A percentile compares a stretch with the other conserved stretches of the same genome.
Conservation (phyloP, 352 stramenopile genomes). For the Pythium pectinolyticum region DNA sequence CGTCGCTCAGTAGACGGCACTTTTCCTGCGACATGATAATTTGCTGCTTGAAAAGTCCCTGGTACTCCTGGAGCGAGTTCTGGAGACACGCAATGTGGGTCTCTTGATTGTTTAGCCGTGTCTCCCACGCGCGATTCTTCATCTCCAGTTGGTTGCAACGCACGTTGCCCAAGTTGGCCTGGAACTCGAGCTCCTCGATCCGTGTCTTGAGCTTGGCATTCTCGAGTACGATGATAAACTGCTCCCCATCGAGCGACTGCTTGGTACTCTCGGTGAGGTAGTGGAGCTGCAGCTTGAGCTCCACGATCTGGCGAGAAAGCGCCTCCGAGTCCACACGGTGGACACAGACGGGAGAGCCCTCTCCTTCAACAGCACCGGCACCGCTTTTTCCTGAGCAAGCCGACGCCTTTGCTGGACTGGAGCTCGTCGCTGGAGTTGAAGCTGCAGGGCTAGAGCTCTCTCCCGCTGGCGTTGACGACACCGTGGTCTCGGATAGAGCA, state of each 20-base stretch:
- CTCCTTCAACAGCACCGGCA: too few species aligned
- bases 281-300: slow-evolving; percentile 77
- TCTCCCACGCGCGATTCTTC: slow-evolving; percentile 69
- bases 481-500: not conserved
- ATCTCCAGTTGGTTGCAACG: slow-evolving; percentile 63
- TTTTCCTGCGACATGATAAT: slow-evolving; percentile 84
- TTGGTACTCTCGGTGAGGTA: slow-evolving; percentile 68
- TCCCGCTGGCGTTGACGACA: not conserved
- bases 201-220: slow-evolving; percentile 70
- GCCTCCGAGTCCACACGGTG: slow-evolving; percentile 59
- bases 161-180: slow-evolving; percentile 59
- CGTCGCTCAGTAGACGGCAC: slow-evolving; percentile 66
- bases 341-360: slow-evolving; percentile 35
- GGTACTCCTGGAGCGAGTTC: slow-evolving; percentile 78
- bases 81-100: slow-evolving; percentile 72
- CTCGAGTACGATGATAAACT: slow-evolving; percentile 61
- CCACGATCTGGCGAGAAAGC: slow-evolving; percentile 65
- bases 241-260: slow-evolving; percentile 56
- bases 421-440: not conserved
- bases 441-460: not conserved
- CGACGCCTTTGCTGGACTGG: not conserved
- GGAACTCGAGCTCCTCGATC: slow-evolving; percentile 73
- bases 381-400: not conserved
- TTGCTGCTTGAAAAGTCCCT: slow-evolving; percentile 80
- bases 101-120: slow-evolving; percentile 69